Conservation (phyloP, 371 early-diverging fungal species). For the Actinomucor elegans region DNA sequence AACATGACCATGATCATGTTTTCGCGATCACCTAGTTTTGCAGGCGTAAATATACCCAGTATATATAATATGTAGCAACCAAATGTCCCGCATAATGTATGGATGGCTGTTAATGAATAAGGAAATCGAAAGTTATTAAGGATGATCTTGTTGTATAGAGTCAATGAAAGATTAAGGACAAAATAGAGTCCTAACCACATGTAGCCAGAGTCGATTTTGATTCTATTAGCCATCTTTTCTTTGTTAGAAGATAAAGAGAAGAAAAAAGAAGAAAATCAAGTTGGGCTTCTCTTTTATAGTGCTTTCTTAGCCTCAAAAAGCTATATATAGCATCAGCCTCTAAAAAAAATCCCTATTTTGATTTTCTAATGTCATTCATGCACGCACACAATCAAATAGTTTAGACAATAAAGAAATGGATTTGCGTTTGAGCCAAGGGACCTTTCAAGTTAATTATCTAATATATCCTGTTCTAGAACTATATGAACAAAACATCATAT, state of each 20-base stretch:
- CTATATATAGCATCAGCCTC: background rate
- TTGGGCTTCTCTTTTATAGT: background rate
- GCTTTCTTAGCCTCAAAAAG: background rate
- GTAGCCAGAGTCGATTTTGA: constrained; percentile 32
- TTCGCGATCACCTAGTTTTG: constrained; percentile 58
- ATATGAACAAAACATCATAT: no score
- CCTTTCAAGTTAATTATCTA: no score
- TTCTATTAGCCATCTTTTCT: constrained; percentile 1
- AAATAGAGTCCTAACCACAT: constrained; percentile 76
- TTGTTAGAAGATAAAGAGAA: background rate
- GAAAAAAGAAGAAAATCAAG: constrained; percentile 3
- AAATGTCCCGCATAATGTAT: constrained; percentile 71
- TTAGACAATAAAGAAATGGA: background rate
- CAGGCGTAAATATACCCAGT: constrained; percentile 62
- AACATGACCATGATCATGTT: constrained; percentile 73
- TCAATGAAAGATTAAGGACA: constrained; percentile 75
- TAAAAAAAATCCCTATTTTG: no score
- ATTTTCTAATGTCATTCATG: no score
- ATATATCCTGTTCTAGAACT: no score
- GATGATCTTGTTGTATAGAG: constrained; percentile 85
- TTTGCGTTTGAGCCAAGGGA: no score
- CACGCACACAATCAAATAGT: background rate
- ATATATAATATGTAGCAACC: constrained; percentile 58
- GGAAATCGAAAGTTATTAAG: constrained; percentile 77
- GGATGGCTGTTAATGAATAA: constrained; percentile 87